phyloP scores from a whole-genome alignment of 306 rosid genomes.

The Carpinus fangiana region DNA sequence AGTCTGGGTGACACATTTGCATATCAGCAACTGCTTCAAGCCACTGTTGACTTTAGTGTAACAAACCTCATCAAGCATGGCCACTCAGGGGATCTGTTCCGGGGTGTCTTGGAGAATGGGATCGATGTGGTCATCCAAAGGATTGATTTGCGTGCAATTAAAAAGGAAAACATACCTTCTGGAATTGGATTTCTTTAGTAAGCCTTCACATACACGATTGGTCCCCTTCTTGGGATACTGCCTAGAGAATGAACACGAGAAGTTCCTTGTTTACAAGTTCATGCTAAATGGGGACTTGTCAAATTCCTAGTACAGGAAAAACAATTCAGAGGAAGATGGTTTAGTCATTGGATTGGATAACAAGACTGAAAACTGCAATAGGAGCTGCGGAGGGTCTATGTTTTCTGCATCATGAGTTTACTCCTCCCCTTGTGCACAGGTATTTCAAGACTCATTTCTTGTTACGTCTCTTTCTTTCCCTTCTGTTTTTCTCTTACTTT shows the following conservation, averaged over 20 bases:
- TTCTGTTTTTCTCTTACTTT: no score
- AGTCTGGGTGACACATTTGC: constrained; percentile 70
- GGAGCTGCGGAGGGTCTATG: constrained; percentile 90
- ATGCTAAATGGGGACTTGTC: constrained; percentile 88
- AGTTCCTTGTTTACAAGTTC: constrained; percentile 74
- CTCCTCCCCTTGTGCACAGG: no score
- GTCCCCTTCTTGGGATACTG: constrained; percentile 86
- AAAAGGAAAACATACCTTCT: constrained; percentile 57
- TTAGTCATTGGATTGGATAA: constrained; percentile 94
- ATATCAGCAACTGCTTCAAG: constrained; percentile 75
- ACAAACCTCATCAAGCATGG: constrained; percentile 72
- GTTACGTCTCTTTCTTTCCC: no score
- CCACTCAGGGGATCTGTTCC: constrained; percentile 79
- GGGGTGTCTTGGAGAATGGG: constrained; percentile 77
- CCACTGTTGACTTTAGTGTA: constrained; percentile 63
- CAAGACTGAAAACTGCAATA: constrained; percentile 88
- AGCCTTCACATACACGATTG: constrained; percentile 70
- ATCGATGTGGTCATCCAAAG: constrained; percentile 63
- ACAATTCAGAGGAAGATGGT: constrained; percentile 53
- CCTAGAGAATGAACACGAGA: constrained; percentile 81
- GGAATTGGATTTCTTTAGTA: constrained; percentile 77
- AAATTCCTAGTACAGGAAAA: constrained; percentile 59
- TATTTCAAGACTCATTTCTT: no score
- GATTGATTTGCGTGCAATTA: constrained; percentile 50
- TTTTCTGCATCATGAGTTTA: constrained; percentile 88